Evolutionary conservation across 805 yeast genomes (phyloP), one percentile per base, ranked within the genome.

Genomic region (Zygosaccharomyces bailii): DNA sequence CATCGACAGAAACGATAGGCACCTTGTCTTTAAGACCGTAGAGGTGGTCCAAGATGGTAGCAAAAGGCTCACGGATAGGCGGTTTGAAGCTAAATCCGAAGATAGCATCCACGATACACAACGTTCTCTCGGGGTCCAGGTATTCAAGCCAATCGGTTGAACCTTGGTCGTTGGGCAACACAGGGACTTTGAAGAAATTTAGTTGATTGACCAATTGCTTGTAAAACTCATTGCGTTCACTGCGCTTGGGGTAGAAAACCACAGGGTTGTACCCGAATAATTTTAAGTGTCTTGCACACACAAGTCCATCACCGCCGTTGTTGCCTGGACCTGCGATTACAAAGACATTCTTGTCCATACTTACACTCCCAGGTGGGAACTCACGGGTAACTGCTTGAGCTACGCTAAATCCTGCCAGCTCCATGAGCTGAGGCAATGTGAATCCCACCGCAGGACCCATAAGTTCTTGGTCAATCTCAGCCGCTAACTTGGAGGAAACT

Each of bases 1-100:
- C 79, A 63, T 93, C 99, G 2, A 93, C 86, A 0, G 95, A 78
- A 0, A 86, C 75, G 1, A 89, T 76, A 1, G 90, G 91, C 2
- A 79, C 57, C 1, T 50, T 45, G 7, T 52, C 44, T 29, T 63
- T 70, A 25, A 44, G 41, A 2, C 57, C 45, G 5, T 69, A 56
- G 50, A 85, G 61, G 5, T 69, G 53, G n/a, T 55, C 56, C 43
- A 75, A 68, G 6, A 74, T 75, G 11, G 52, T 54, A 34, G 75
- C 78, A 60, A 85, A 91, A 1, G 96, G 96, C 27, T 75, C 76
- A 44, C 97, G 72, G 39, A 91, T 73, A 0, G 96, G 96, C 1
- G 97, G 95, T 47, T 79, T 76, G 71, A 91, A 93, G 3, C 96
- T 87, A 59, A 93, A 93, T 1, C 99, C 99, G 68, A 93, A 93